Evolutionary conservation across 2,329 filamentous ascomycete genomes (phyloP).

Genomic region (Neobulgaria alba): DNA sequence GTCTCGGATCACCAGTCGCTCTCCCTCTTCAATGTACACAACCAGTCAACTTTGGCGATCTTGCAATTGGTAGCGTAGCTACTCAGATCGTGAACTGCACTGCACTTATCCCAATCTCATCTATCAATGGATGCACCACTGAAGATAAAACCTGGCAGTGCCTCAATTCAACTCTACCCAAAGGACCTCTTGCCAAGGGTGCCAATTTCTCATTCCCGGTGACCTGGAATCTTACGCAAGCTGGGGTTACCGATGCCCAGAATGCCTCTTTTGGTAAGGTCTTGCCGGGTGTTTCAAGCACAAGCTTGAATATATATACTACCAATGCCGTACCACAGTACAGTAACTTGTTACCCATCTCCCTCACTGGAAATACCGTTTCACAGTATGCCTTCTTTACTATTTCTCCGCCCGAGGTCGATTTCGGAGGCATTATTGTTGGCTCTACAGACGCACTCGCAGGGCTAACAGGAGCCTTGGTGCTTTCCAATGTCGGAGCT

Average conservation of each 20-base stretch:
- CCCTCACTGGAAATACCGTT: slow-evolving; percentile 32
- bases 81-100: slow-evolving; percentile 31
- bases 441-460: slow-evolving; percentile 23
- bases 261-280: slow-evolving; percentile 22
- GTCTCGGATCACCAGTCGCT: slow-evolving; percentile 34
- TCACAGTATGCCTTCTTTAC: slow-evolving; percentile 31
- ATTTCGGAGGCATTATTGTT: slow-evolving; percentile 34
- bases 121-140: slow-evolving; percentile 31
- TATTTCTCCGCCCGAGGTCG: slow-evolving; percentile 31
- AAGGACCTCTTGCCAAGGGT: slow-evolving; percentile 29
- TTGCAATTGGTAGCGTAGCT: slow-evolving; percentile 29
- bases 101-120: slow-evolving; percentile 31
- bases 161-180: slow-evolving; percentile 32
- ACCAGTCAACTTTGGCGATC: slow-evolving; percentile 33
- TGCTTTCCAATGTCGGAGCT: slow-evolving; percentile 33
- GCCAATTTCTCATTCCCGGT: slow-evolving; percentile 33
- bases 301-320: slow-evolving; percentile 32
- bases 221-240: slow-evolving; percentile 31
- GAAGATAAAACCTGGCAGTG: slow-evolving; percentile 32
- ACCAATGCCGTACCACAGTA: slow-evolving; percentile 32
- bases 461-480: slow-evolving; percentile 27
- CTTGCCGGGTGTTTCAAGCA: slow-evolving; percentile 31
- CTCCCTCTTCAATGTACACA: slow-evolving; percentile 33
- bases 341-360: slow-evolving; percentile 31
- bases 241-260: slow-evolving; percentile 20